Evolutionary conservation across 805 yeast genomes (phyloP), one percentile per base, ranked within the genome.

Genomic region (Candida boleticola): DNA sequence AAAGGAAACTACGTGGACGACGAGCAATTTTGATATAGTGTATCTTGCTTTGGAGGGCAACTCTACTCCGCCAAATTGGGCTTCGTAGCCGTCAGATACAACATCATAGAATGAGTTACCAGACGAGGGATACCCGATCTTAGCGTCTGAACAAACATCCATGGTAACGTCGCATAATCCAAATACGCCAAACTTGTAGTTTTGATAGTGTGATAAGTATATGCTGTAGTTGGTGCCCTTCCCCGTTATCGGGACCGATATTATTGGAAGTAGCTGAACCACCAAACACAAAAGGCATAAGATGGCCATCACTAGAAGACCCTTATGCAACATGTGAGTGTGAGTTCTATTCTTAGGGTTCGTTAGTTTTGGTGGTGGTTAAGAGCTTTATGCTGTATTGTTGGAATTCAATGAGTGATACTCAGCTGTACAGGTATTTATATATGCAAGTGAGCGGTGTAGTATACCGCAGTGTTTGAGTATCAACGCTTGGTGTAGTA

Each of bases 211-310:
- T 16, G 73, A 63, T 18, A 71, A 52, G 40, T 55, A 57, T 27
- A 71, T 46, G 14, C 48, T 45, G 37, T 56, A 53, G 33, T 46
- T 44, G 3, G 55, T 51, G 7, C 41, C 37, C 4, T 49, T 44
- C n/a, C 66, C 60, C 0, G 73, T 65, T 6, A 71, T 42, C 4
- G 76, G 76, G 10, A 71, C 76, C 7, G 73, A 61, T 20, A 71
- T 58, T 29, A 70, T 66, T 25, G 71, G 68, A 14, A 71, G 56
- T 11, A 71, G 49, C 51, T 71, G 74, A 16, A 71, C 46, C 11
- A 57, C 60, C 34, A 61, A 50, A 46, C 71, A 65, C 29, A 66
- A 41, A 13, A 57, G 44, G 33, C 61, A 49, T 9, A 65, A 50
- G n/a, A 55, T 40, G 9, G 58, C 58, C 19, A 67, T 52, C 20